phyloP scores from a whole-genome alignment of 176 grass and related monocot species.

The Juncus inflexus region DNA sequence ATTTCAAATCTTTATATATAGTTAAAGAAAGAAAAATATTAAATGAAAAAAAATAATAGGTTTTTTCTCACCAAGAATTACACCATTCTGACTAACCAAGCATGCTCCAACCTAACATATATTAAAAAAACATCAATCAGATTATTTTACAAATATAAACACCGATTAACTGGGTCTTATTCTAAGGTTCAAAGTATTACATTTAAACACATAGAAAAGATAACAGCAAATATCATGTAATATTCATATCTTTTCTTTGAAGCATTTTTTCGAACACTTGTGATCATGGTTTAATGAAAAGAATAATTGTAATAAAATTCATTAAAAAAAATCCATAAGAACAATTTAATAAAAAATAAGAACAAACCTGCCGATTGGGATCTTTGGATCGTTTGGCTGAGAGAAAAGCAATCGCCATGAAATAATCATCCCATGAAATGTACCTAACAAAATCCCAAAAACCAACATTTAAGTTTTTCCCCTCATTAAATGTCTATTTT shows the following conservation, averaged over 20 bases:
- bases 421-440: conserved; percentile 95
- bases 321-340: background rate
- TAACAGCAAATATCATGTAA: no score
- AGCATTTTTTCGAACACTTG: conserved; percentile 34
- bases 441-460: conserved; percentile 44
- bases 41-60: background rate
- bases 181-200: no score
- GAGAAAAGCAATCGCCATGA: conserved; percentile 98
- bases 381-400: conserved; percentile 92
- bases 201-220: no score
- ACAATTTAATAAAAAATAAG: background rate
- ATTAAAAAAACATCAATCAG: no score
- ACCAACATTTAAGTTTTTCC: background rate
- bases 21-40: background rate
- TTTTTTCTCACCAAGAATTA: conserved; percentile 87
- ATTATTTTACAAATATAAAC: no score
- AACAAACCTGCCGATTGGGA: conserved; percentile 79
- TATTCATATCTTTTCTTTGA: no score
- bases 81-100: conserved; percentile 78
- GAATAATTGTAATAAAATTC: no score
- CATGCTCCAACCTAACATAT: conserved; percentile 87
- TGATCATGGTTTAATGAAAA: no score
- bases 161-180: no score
- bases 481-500: conserved; percentile 13
- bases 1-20: background rate